Evolutionary conservation across 2,329 filamentous ascomycete genomes (phyloP), one percentile per base, ranked within the genome.

Genomic region (Botrytis pseudocinerea): DNA sequence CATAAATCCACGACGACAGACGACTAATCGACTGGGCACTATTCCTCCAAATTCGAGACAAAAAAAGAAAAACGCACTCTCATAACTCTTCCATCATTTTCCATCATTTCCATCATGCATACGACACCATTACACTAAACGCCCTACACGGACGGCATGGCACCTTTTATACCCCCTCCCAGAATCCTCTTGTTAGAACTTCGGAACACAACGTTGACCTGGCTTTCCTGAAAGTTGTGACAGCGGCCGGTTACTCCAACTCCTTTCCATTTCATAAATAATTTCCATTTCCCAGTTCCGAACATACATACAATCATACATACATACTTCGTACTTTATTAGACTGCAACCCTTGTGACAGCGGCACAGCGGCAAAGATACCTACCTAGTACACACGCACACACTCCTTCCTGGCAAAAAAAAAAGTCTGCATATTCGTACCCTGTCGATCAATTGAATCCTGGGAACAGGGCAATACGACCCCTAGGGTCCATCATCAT

Each of bases 401-500:
- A 57, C n/a, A 57, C n/a, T 57, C 51, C 51, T 57, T 57, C 14
- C 51, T 57, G 51, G 14, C 6, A 18, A 61, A 61, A 14, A 7
- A 28, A n/a, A 68, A 38, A 68, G 25, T 68, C 18, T 66, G 32
- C 32, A 54, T 66, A 8, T 61, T n/a, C 35, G 25, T 61, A 61
- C 64, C 64, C 35, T n/a, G 64, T 57, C 48, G 48, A 68, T 57
- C 65, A 57, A 68, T 18, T 32, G 48, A 4, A 57, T 57, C 35
- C 48, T 38, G n/a, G 65, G 38, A 42, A 68, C 28, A 57, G 48
- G 10, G 51, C 25, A 25, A 28, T 20, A 40, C 32, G 2, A 68
- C 48, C 35, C 48, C 48, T 20, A 57, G 25, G 35, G 20, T 61
- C 35, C 59, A 40, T 35, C 22, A 40, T 40, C 22, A 35, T 60